A percentile compares a stretch with the other conserved stretches of the same genome.
phyloP scores from a whole-genome alignment of 208 protist species.

The Herpetomonas samuelpessoai region DNA sequence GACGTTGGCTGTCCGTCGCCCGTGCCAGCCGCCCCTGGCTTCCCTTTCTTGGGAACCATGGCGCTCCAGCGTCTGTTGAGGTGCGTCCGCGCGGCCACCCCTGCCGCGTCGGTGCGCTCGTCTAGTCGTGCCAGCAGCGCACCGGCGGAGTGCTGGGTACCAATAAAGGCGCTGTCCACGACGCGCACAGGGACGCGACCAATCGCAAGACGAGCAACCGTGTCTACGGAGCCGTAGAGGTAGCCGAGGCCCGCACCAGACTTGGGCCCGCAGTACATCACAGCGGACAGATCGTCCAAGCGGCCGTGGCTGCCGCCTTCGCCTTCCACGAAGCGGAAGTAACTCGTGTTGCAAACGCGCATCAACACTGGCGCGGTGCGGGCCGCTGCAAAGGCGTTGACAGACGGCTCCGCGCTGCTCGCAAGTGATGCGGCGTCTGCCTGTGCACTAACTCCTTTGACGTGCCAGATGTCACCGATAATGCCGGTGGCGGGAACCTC shows the following conservation, averaged over 20 bases:
- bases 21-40: too few species aligned
- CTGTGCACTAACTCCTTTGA: too few species aligned
- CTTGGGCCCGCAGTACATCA: constrained; percentile 34
- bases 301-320: neutral
- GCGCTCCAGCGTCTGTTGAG: neutral
- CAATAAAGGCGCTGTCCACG: constrained; percentile 61
- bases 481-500: too few species aligned
- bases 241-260: constrained; percentile 57
- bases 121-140: constrained; percentile 35
- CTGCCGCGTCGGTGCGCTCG: constrained; percentile 26
- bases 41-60: too few species aligned
- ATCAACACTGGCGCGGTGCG: constrained; percentile 12
- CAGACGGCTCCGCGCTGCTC: too few species aligned
- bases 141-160: constrained; percentile 38
- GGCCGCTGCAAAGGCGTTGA: constrained; percentile 6
- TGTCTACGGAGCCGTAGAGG: constrained; percentile 45
- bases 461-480: too few species aligned
- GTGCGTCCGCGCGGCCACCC: neutral
- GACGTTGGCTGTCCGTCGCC: too few species aligned
- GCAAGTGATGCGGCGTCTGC: too few species aligned
- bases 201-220: constrained; percentile 35
- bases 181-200: constrained; percentile 42
- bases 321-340: constrained; percentile 41
- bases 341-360: constrained; percentile 38
- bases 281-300: constrained; percentile 12